Conservation (phyloP, 805 yeast genomes). For the Nakazawaea populi region DNA sequence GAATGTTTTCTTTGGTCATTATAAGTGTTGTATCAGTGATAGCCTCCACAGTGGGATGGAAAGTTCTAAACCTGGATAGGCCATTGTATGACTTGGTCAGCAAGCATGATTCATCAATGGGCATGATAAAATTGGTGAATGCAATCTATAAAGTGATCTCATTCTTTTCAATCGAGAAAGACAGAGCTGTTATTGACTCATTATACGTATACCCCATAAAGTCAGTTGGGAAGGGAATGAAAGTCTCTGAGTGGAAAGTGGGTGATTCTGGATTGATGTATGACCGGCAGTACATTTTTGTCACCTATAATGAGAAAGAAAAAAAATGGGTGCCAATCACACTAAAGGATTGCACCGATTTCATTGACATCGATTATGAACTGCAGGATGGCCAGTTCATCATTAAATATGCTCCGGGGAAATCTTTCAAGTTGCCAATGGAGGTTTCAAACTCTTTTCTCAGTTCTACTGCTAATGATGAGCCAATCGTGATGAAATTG, state of each 20-base stretch:
- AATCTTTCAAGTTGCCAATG: constrained; percentile 4
- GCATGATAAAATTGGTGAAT: constrained; percentile 2
- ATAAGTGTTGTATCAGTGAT: not conserved
- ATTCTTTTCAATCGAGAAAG: not conserved
- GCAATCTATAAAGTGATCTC: constrained; percentile 2
- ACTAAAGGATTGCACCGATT: constrained; percentile 13
- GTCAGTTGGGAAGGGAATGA: constrained; percentile 16
- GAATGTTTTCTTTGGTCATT: not conserved
- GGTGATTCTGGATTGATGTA: constrained; percentile 20
- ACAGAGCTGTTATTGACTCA: constrained; percentile 18
- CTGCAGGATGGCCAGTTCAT: constrained; percentile 9
- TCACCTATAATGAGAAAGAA: not conserved
- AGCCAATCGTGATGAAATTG: not conserved
- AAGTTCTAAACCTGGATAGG: not conserved
- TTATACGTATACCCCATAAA: constrained; percentile 3
- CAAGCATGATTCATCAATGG: not conserved
- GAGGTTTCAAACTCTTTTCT: not conserved
- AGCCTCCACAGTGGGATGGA: not conserved
- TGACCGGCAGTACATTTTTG: constrained; percentile 21
- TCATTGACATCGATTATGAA: constrained; percentile 12
- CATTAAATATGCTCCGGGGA: not conserved
- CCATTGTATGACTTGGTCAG: constrained; percentile 16
- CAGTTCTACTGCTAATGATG: not conserved
- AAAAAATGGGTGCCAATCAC: constrained; percentile 13
- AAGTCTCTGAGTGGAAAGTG: constrained; percentile 21